Base-by-base conservation (phyloP, 441 rosid species). In the Aquilaria agallochum region DNA sequence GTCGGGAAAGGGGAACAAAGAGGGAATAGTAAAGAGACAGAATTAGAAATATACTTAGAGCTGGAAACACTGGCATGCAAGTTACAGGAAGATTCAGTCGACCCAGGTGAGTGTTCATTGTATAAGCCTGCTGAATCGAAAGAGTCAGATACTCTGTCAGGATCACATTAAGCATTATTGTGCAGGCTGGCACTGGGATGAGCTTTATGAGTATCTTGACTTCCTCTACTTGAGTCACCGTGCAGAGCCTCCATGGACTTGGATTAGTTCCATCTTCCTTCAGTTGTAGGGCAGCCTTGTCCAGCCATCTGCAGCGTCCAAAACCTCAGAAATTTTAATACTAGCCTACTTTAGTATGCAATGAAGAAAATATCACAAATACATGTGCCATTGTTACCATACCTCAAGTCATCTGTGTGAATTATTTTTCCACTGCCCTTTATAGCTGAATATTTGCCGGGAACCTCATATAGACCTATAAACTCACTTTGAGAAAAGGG, bases 141-240 rank as follows among this genome's bases (percentile, higher is more conserved):
- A 93, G 97, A 31, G 98, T 93, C 47, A 93, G 80, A 71, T 79
- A 93, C 67, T 90, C 96, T 13, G 97, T 93, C 20, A 93, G 69
- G 66, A 90, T 71, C 5, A 82, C 31, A 62, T 53, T 90, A 9
- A 93, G 73, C 90, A 90, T 71, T 58, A 90, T 60, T 14, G 97
- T 90, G 80, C 87, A 88, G 67, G 95, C 85, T 62, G 98, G 80
- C 47, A 90, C 71, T 11, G 98, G 98, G 56, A 93, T 72, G 46
- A 93, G 87, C 63, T 77, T 86, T 44, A 88, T 67, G 8, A 90
- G 81, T 72, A 83, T 88, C 85, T 93, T 93, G 11, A 93, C 96
- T 85, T 93, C 98, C 78, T 93, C 97, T 5, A 88, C 96, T 85
- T 93, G 98, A 74, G 97, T 88, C 53, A 93, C 89, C 1, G 98